phyloP scores from a whole-genome alignment of 441 rosid genomes.

The Adansonia grandidieri region DNA sequence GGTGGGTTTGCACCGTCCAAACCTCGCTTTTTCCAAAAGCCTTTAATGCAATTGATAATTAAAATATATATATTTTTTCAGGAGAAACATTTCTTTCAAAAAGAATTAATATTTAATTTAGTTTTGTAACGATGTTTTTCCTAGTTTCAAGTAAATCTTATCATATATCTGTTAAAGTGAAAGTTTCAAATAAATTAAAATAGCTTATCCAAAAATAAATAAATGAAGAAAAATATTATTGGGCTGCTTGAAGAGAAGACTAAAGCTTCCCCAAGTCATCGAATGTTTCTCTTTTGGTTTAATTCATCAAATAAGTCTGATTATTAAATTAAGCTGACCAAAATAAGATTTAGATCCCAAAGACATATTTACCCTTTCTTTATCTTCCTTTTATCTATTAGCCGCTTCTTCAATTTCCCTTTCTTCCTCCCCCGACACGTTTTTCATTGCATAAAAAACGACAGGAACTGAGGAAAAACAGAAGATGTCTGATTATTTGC shows the following conservation, averaged over 20 bases:
- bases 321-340: no score
- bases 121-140: background rate
- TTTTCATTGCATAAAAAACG: background rate
- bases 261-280: no score
- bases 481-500: constrained; percentile 14
- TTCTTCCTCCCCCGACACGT: background rate
- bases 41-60: no score
- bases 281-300: no score
- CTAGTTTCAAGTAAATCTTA: background rate
- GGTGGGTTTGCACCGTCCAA: background rate
- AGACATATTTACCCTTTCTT: no score
- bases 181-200: background rate
- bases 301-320: no score
- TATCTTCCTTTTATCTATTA: no score
- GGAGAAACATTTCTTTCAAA: background rate
- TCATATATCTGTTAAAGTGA: background rate
- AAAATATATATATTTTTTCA: no score
- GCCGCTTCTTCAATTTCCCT: background rate
- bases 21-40: background rate
- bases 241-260: no score
- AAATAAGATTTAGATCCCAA: no score
- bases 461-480: background rate
- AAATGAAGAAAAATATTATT: no score
- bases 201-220: no score
- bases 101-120: background rate